Evolutionary conservation across 495 filamentous ascomycete genomes (phyloP).

Genomic region (Cenococcum geophilum): DNA sequence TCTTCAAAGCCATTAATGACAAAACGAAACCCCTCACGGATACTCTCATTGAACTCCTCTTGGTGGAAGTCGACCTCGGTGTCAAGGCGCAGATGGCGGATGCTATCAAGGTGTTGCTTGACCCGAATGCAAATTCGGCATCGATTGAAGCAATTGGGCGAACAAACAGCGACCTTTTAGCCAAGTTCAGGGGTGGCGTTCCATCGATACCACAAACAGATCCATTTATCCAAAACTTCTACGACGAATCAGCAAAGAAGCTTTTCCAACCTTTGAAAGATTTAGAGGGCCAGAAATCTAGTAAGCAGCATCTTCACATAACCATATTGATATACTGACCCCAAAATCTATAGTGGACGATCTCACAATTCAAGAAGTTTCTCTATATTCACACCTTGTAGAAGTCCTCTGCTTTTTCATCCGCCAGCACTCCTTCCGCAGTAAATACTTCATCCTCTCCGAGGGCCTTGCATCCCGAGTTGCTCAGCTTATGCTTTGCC

Average conservation of each 20-base stretch:
- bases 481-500: slow-evolving; percentile 73
- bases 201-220: slow-evolving; percentile 72
- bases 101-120: slow-evolving; percentile 87
- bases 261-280: slow-evolving; percentile 84
- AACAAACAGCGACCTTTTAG: slow-evolving; percentile 61
- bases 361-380: slow-evolving; percentile 71
- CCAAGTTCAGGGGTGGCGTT: slow-evolving; percentile 49
- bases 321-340: slow-evolving; percentile 19
- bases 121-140: slow-evolving; percentile 57
- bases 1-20: slow-evolving; percentile 84
- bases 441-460: slow-evolving; percentile 78
- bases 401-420: slow-evolving; percentile 95
- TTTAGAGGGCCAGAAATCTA: slow-evolving; percentile 58
- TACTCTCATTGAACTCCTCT: slow-evolving; percentile 84
- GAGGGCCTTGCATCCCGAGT: slow-evolving; percentile 75
- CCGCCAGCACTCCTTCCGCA: slow-evolving; percentile 76
- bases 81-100: slow-evolving; percentile 96
- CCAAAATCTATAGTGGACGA: slow-evolving; percentile 47
- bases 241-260: slow-evolving; percentile 78
- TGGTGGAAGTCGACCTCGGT: slow-evolving; percentile 85
- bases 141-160: slow-evolving; percentile 58
- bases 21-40: slow-evolving; percentile 84
- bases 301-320: slow-evolving; percentile 42
- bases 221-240: slow-evolving; percentile 76
- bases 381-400: slow-evolving; percentile 81